phyloP scores from a whole-genome alignment of 345 rosid species.

The Dimocarpus longan region DNA sequence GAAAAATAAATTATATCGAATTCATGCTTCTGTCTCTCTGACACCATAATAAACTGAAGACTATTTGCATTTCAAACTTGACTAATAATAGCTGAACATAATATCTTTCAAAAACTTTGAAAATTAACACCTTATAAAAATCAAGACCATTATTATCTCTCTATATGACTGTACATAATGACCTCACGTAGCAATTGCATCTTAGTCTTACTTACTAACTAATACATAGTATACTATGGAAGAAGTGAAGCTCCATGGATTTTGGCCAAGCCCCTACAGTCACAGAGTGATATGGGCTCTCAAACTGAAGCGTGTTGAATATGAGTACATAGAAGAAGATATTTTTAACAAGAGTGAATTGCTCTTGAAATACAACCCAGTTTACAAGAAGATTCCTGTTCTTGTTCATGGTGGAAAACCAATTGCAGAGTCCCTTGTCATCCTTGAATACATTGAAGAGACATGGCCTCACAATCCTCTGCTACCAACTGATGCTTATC shows the following conservation, averaged over 20 bases:
- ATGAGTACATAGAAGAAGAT: constrained; percentile 18
- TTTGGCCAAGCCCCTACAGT: constrained; percentile 18
- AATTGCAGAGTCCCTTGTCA: constrained; percentile 18
- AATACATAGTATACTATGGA: neutral
- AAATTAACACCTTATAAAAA: no score
- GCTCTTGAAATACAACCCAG: constrained; percentile 13
- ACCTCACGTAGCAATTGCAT: neutral
- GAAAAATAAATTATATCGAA: no score
- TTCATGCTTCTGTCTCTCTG: no score
- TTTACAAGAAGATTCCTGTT: constrained; percentile 15
- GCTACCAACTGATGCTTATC: constrained; percentile 16
- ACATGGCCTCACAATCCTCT: constrained; percentile 16
- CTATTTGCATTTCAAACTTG: no score
- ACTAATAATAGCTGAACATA: no score
- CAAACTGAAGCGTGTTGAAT: constrained; percentile 13
- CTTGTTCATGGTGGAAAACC: constrained; percentile 15
- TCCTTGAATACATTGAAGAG: constrained; percentile 26
- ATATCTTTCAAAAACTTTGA: no score
- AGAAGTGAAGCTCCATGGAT: constrained; percentile 20
- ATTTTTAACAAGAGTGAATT: constrained; percentile 3
- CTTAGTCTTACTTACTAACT: neutral
- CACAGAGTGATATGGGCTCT: constrained; percentile 21
- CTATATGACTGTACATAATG: neutral
- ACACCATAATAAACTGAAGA: no score
- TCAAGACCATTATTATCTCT: no score